Percentiles rank a stretch among this genome's conserved stretches.
phyloP scores from a whole-genome alignment of 345 rosid species.

The Acer saccharum region DNA sequence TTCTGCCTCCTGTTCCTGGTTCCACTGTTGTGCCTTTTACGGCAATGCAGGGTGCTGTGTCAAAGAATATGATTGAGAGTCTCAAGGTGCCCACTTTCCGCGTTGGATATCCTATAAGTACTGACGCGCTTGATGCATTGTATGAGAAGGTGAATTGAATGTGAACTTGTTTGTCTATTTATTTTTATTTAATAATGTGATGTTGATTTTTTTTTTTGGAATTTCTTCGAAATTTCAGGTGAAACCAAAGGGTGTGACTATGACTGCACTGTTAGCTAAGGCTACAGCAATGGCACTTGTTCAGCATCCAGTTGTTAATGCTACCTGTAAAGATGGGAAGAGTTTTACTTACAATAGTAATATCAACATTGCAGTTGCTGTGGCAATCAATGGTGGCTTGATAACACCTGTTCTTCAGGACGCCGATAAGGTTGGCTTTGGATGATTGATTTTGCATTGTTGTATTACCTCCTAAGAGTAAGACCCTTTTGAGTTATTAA shows the following conservation, averaged over 20 bases:
- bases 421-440: slow-evolving; percentile 74
- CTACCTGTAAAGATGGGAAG: slow-evolving; percentile 90
- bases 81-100: slow-evolving; percentile 89
- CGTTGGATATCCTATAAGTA: slow-evolving; percentile 80
- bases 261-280: slow-evolving; percentile 92
- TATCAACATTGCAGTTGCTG: slow-evolving; percentile 91
- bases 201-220: neutral
- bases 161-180: neutral
- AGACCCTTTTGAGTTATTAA: slow-evolving; percentile 1
- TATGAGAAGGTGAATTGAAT: slow-evolving; percentile 68
- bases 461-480: neutral
- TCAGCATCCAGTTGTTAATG: slow-evolving; percentile 90
- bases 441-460: slow-evolving; percentile 2
- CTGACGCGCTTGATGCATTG: slow-evolving; percentile 84
- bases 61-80: slow-evolving; percentile 86
- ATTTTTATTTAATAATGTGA: neutral
- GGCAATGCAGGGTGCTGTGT: slow-evolving; percentile 83
- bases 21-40: slow-evolving; percentile 84
- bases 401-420: slow-evolving; percentile 97
- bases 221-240: slow-evolving; percentile 43
- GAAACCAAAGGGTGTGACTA: slow-evolving; percentile 93
- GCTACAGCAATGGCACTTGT: slow-evolving; percentile 95
- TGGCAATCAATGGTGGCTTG: slow-evolving; percentile 90
- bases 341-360: slow-evolving; percentile 67
- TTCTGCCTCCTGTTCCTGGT: slow-evolving; percentile 57